phyloP scores from a whole-genome alignment of 371 early-diverging fungal genomes.

The Mortierella polycephala region DNA sequence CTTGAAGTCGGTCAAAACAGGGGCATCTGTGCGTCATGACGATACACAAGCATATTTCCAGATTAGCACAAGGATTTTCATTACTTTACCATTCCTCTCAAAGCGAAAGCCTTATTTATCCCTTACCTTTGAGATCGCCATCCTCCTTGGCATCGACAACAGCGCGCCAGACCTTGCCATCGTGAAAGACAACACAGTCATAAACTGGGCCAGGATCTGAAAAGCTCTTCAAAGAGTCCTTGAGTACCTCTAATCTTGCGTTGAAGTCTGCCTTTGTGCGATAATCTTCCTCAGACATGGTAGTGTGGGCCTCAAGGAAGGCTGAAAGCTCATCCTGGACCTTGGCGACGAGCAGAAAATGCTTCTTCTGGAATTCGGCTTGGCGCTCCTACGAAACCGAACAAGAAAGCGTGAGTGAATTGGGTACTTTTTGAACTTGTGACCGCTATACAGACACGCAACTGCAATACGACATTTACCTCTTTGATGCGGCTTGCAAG shows the following conservation, averaged over 20 bases:
- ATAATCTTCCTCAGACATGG: constrained; percentile 54
- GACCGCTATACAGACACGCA: neutral
- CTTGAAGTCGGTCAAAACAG: constrained; percentile 79
- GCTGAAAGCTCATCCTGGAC: constrained; percentile 68
- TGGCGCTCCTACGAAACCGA: constrained; percentile 67
- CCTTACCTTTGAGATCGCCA: constrained; percentile 81
- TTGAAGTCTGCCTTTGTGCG: constrained; percentile 67
- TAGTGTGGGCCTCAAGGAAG: constrained; percentile 58
- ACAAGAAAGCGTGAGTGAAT: neutral
- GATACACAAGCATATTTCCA: neutral
- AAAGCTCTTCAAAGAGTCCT: constrained; percentile 69
- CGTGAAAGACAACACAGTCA: constrained; percentile 90
- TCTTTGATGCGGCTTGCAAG: constrained; percentile 65
- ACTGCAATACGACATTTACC: constrained; percentile 49
- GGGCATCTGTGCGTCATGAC: constrained; percentile 43
- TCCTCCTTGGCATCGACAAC: constrained; percentile 82
- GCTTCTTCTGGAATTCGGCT: constrained; percentile 69
- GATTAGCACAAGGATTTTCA: neutral
- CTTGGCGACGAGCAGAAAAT: constrained; percentile 71
- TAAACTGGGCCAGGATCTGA: constrained; percentile 83
- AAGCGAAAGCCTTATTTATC: too few species aligned
- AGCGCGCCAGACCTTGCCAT: constrained; percentile 89
- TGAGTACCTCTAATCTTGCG: constrained; percentile 76
- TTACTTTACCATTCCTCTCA: too few species aligned
- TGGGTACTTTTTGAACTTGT: neutral